These are phyloP conservation scores for Veloboletus limbatus DNA, from an alignment of 1,284 basidiomycete genomes.

Conservation along the genomic window DNA sequence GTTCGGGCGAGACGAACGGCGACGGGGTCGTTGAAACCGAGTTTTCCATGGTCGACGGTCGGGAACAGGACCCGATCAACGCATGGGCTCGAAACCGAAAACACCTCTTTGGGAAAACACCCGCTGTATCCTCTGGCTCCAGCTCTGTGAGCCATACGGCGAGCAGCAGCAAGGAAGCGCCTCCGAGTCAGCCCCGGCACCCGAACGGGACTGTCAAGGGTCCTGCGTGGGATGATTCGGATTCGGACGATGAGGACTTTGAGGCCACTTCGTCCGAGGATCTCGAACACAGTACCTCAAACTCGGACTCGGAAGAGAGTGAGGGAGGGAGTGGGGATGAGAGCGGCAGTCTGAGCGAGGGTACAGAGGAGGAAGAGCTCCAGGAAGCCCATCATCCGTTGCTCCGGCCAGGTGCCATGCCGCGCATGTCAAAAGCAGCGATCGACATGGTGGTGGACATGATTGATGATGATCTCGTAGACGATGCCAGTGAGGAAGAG, in stretches of 20 bases:
- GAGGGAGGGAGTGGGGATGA: conserved; percentile 18
- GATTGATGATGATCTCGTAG: conserved; percentile 51
- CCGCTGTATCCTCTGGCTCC: background rate
- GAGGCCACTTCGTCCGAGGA: conserved; percentile 35
- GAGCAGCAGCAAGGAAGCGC: conserved; percentile 3
- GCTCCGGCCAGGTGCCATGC: conserved; percentile 63
- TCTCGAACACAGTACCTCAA: conserved; percentile 20
- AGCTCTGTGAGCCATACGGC: conserved; percentile 1
- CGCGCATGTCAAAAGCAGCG: conserved; percentile 60
- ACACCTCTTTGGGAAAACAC: conserved; percentile 52
- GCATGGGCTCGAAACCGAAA: conserved; percentile 60
- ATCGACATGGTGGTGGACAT: conserved; percentile 63
- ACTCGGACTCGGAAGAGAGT: conserved; percentile 21
- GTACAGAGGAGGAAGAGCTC: conserved; percentile 36
- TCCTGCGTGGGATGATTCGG: conserved; percentile 44
- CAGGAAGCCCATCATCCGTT: conserved; percentile 59
- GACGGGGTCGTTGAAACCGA: conserved; percentile 53
- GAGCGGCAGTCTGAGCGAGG: conserved; percentile 17
- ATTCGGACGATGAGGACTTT: conserved; percentile 55
- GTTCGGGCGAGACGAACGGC: conserved; percentile 21
- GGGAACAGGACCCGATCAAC: conserved; percentile 61
- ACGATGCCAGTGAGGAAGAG: conserved; percentile 38
- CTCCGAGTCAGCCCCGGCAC: conserved; percentile 14
- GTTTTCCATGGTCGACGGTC: conserved; percentile 68
- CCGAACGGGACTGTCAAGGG: conserved; percentile 32